Percentiles rank a stretch among this genome's conserved stretches.
Evolutionary conservation across 495 filamentous ascomycete species (phyloP).

Genomic region (Sordaria brevicollis): DNA sequence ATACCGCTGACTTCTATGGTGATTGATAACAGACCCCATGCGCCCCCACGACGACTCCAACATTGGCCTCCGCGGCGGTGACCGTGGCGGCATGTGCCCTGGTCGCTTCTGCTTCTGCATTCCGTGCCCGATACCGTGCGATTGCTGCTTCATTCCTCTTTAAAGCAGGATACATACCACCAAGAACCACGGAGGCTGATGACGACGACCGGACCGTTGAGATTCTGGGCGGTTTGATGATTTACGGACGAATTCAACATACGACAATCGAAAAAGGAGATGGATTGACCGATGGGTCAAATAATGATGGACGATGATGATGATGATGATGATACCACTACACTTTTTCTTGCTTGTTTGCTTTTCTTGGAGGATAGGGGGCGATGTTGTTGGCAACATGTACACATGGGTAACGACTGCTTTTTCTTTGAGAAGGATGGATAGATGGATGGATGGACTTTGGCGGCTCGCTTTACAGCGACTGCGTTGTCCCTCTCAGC

Average conservation of each 20-base stretch:
- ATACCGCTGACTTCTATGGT: not conserved
- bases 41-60: conserved; percentile 27
- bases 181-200: too few relatives aligned
- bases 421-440: not conserved
- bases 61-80: conserved; percentile 28
- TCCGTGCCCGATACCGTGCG: conserved; percentile 33
- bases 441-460: not conserved
- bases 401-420: not conserved
- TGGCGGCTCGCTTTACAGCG: not conserved
- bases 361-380: not conserved
- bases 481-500: not conserved
- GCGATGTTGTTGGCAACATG: not conserved
- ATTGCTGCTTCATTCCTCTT: conserved; percentile 28
- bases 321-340: not conserved
- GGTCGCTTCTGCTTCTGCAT: conserved; percentile 37
- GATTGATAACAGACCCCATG: conserved; percentile 24
- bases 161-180: not conserved
- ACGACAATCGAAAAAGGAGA: not conserved
- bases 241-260: too few relatives aligned
- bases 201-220: too few relatives aligned
- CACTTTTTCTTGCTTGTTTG: not conserved
- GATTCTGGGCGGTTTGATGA: too few relatives aligned
- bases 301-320: not conserved
- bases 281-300: not conserved
- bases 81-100: conserved; percentile 24